These are phyloP conservation scores for Alternaria sp. DNA, from an alignment of 2,329 filamentous ascomycete genomes.

Conservation along the genomic window DNA sequence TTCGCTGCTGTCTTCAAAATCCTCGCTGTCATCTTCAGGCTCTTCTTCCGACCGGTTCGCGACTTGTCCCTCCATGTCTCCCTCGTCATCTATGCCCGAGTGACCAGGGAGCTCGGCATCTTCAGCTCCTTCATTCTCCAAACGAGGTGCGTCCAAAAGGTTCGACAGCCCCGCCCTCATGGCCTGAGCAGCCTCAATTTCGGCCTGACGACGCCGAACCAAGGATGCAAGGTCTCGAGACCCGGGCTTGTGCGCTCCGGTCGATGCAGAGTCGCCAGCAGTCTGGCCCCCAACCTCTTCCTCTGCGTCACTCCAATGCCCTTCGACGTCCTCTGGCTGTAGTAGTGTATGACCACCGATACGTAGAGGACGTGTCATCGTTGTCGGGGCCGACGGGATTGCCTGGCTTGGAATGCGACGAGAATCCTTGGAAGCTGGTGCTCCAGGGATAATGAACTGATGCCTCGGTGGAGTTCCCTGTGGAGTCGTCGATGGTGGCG, in stretches of 20 bases:
- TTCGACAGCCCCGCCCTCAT: accelerated
- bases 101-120: not conserved
- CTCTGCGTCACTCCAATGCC: not conserved
- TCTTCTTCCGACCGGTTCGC: not conserved
- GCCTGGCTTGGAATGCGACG: not conserved
- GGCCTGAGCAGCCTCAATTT: not conserved
- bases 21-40: not conserved
- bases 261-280: not conserved
- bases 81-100: not conserved
- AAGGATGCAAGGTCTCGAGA: not conserved
- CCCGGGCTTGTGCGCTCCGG: not conserved
- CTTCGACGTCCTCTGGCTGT: not conserved
- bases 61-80: not conserved
- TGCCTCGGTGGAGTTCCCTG: not conserved
- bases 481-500: not conserved
- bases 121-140: not conserved
- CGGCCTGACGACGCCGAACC: not conserved
- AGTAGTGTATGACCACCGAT: not conserved
- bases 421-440: not conserved
- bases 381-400: not conserved
- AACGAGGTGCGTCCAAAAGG: accelerated
- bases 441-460: not conserved
- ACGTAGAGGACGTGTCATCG: not conserved
- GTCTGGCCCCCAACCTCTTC: not conserved
- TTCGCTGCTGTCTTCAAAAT: not conserved